Evolutionary conservation across 306 rosid genomes (phyloP).

Genomic region (Dalbergia cultrata): DNA sequence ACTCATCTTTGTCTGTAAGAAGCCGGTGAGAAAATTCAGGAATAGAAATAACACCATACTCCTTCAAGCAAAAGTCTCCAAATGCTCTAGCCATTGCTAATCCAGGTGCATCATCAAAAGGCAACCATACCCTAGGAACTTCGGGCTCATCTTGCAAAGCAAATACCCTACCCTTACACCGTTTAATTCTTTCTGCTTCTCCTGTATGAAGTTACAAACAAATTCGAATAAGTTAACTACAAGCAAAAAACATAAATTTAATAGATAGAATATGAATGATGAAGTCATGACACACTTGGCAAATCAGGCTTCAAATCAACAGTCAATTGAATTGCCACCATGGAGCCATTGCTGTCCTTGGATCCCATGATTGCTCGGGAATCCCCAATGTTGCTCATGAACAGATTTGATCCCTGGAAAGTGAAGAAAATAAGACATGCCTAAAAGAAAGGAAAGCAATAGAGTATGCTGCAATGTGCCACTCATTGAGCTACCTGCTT

Average conservation of each 20-base stretch:
- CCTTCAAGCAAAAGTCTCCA: constrained; percentile 96
- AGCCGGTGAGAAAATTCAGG: constrained; percentile 85
- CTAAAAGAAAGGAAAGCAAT: constrained; percentile 36
- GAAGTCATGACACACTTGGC: constrained; percentile 66
- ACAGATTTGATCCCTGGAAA: constrained; percentile 83
- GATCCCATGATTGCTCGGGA: constrained; percentile 97
- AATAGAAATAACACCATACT: constrained; percentile 92
- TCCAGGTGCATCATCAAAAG: constrained; percentile 96
- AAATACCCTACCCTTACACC: constrained; percentile 93
- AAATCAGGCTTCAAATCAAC: constrained; percentile 97
- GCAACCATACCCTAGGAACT: constrained; percentile 94
- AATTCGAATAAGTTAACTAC: constrained; percentile 21
- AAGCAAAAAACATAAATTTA: constrained; percentile 26
- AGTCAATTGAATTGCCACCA: constrained; percentile 82
- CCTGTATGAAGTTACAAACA: constrained; percentile 50
- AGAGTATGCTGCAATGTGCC: not conserved
- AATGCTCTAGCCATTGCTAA: constrained; percentile 99
- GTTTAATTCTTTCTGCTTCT: constrained; percentile 94
- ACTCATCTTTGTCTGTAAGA: constrained; percentile 83
- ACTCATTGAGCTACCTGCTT: constrained; percentile 73
- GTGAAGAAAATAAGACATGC: constrained; percentile 45
- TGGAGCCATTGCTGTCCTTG: constrained; percentile 66
- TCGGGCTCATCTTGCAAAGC: constrained; percentile 98
- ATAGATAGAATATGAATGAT: constrained; percentile 32
- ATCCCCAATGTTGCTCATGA: constrained; percentile 89